Conservation (phyloP, 495 filamentous ascomycete species). For the Aspergillus conjunctus region DNA sequence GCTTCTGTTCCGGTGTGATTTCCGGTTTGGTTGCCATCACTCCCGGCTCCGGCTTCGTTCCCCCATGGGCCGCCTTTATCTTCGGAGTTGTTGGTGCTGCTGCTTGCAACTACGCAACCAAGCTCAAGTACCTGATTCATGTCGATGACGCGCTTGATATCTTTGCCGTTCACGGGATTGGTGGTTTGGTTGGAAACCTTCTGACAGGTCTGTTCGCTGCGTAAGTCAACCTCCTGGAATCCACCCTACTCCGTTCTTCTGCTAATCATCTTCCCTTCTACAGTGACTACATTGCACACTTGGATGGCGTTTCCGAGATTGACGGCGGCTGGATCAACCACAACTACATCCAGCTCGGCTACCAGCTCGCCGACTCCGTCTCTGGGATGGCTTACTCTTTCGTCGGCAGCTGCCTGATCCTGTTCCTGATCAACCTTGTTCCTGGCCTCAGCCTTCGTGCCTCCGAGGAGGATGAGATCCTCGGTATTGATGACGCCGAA, state of each 20-base stretch:
- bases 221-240: conserved; percentile 45
- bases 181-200: conserved; percentile 87
- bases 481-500: conserved; percentile 93
- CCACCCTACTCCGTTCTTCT: not conserved
- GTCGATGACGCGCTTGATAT: conserved; percentile 94
- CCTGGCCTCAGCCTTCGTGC: conserved; percentile 82
- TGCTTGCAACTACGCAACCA: conserved; percentile 93
- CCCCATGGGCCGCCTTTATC: conserved; percentile 87
- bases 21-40: conserved; percentile 93
- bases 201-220: conserved; percentile 90
- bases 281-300: conserved; percentile 82
- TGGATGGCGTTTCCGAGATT: conserved; percentile 76
- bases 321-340: conserved; percentile 89
- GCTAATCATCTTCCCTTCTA: conserved; percentile 18
- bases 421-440: conserved; percentile 84
- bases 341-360: conserved; percentile 84
- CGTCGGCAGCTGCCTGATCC: conserved; percentile 78
- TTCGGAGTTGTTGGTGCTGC: conserved; percentile 83
- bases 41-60: conserved; percentile 88
- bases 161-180: conserved; percentile 88
- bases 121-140: conserved; percentile 86
- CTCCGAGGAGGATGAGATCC: conserved; percentile 80
- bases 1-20: conserved; percentile 93
- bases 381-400: conserved; percentile 87
- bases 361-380: conserved; percentile 86